phyloP scores from a whole-genome alignment of 805 yeast species.

The Grigorovia jiainica region DNA sequence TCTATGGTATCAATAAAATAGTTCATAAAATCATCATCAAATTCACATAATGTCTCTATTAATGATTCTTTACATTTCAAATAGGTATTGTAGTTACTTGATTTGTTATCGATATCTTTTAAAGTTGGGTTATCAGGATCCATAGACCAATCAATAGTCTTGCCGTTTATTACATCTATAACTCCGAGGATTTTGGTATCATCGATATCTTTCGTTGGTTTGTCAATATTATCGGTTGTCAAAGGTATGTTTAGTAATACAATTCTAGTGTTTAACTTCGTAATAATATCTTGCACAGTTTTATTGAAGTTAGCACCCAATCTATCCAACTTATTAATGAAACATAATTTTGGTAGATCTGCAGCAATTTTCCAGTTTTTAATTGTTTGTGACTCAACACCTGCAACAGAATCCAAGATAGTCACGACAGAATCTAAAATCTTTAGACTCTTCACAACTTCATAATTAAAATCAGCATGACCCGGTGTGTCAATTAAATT shows the following conservation, averaged over 20 bases:
- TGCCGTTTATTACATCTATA: constrained; percentile 47
- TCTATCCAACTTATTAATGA: constrained; percentile 91
- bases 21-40: constrained; percentile 70
- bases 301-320: constrained; percentile 91
- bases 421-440: constrained; percentile 94
- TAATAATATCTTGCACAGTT: constrained; percentile 75
- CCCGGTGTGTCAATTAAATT: constrained; percentile 97
- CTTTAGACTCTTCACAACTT: constrained; percentile 79
- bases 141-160: constrained; percentile 37
- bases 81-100: not conserved
- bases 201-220: constrained; percentile 22
- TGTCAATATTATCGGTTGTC: too few relatives aligned
- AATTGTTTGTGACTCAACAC: constrained; percentile 97
- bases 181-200: constrained; percentile 41
- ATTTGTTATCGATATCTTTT: not conserved
- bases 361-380: constrained; percentile 90
- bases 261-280: constrained; percentile 64
- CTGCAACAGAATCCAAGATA: constrained; percentile 90
- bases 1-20: constrained; percentile 63
- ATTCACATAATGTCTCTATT: constrained; percentile 75
- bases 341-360: constrained; percentile 69
- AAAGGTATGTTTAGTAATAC: constrained; percentile 72
- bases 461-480: constrained; percentile 95
- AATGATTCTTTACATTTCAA: constrained; percentile 57
- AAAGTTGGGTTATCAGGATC: constrained; percentile 20